These are phyloP conservation scores for cucumber (Cucumis sativus) DNA, from an alignment of 306 rosid species.

Conservation along the genomic window Cucumber_9930_V3 NC_026655.2:31381501-31382000, in stretches of 20 bases:
- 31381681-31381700: neutral
- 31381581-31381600: too few species aligned
- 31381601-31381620: too few species aligned
- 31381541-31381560: too few species aligned
- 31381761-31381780: conserved; percentile 8
- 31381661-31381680: too few species aligned
- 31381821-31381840: conserved; percentile 95
- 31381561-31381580: too few species aligned
- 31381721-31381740: neutral
- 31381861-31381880: neutral
- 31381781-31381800: conserved; percentile 95
- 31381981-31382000: neutral
- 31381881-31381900: neutral
- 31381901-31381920: neutral
- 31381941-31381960: neutral
- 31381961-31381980: neutral
- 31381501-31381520: too few species aligned
- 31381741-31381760: neutral
- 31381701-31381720: neutral
- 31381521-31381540: too few species aligned
- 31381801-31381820: conserved; percentile 99
- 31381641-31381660: too few species aligned
- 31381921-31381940: neutral
- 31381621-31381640: too few species aligned
- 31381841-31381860: conserved; percentile 26